phyloP scores from a whole-genome alignment of 768 basidiomycete genomes.

The Cyathus striatus region DNA sequence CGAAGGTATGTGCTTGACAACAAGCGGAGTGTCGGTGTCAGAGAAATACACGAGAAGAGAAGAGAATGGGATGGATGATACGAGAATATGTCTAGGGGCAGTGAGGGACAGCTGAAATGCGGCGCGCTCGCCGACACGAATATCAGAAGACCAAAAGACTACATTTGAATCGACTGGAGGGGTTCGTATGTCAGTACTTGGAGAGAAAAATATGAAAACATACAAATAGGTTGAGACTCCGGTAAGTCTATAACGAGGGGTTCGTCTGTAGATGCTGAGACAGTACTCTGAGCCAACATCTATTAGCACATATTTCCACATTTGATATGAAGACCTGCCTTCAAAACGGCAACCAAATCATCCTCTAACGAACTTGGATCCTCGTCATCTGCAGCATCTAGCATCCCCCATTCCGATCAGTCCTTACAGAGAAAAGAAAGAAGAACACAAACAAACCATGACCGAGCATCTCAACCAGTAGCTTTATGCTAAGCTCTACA shows the following conservation, averaged over 20 bases:
- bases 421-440: slow-evolving; percentile 1
- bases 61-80: slow-evolving; percentile 58
- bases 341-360: slow-evolving; percentile 67
- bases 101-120: slow-evolving; percentile 74
- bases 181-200: slow-evolving; percentile 3
- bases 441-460: slow-evolving; percentile 45
- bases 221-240: slow-evolving; percentile 62
- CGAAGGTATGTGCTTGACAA: slow-evolving; percentile 37
- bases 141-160: slow-evolving; percentile 68
- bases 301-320: too few relatives aligned
- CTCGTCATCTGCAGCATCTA: slow-evolving; percentile 35
- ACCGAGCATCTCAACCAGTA: slow-evolving; percentile 82
- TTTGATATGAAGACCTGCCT: slow-evolving; percentile 35
- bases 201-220: slow-evolving; percentile 18
- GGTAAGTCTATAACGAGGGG: slow-evolving; percentile 57
- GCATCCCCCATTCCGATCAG: too few relatives aligned
- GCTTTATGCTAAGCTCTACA: slow-evolving; percentile 65
- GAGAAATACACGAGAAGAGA: slow-evolving; percentile 59
- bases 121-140: slow-evolving; percentile 52
- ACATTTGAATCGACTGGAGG: slow-evolving; percentile 56
- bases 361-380: slow-evolving; percentile 53
- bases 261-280: slow-evolving; percentile 53
- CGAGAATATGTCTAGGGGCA: slow-evolving; percentile 40
- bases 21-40: slow-evolving; percentile 35
- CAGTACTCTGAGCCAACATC: slow-evolving; percentile 69